Evolutionary conservation across 805 yeast species (phyloP), one percentile per base, ranked within the genome.

Genomic region (Cyberlindnera amylophila): DNA sequence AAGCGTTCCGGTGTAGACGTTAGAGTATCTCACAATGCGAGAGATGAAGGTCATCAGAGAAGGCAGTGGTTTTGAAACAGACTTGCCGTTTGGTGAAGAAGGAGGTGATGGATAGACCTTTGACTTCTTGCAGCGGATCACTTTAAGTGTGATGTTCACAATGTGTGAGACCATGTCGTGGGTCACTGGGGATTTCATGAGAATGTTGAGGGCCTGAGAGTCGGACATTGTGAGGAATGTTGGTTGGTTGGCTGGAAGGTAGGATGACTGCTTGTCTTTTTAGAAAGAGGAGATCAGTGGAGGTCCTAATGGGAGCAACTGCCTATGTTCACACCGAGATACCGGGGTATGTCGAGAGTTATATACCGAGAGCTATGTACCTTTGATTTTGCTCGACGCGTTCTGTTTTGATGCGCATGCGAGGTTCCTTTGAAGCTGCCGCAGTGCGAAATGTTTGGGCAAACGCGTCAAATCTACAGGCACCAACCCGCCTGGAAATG

Each of bases 1-100:
- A 51, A 85, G 67, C 14, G 90, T 84, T 31, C 90, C 88, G 3
- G 89, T 81, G 62, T 83, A 81, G n/a, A 85, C 88, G 55, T 82
- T 82, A 24, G 89, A 81, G 66, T 82, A 76, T 58, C 85, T 73
- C 30, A 85, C 87, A 57, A 85, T 67, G 54, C 73, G 79, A 46
- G 83, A 76, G 55, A 85, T 79, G 64, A 85, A 85, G 0, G 86
- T 77, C 82, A 78, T 81, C 50, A 85, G 69, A 6, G 89, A 81
- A 11, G 91, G 90, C 41, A 68, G 31, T 5, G 42, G 33, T 13
- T 45, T 39, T 6, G 36, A 12, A 12, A 13, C 14, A 12, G n/a
- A 24, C 18, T 41, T 37, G 14, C 36, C 36, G 6, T 64, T 63
- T 16, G 64, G 58, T 13, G 65, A 59, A 10, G 63, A 52, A 14